Evolutionary conservation across 768 basidiomycete genomes (phyloP), one percentile per base, ranked within the genome.

Genomic region (Suillus clintonianus): DNA sequence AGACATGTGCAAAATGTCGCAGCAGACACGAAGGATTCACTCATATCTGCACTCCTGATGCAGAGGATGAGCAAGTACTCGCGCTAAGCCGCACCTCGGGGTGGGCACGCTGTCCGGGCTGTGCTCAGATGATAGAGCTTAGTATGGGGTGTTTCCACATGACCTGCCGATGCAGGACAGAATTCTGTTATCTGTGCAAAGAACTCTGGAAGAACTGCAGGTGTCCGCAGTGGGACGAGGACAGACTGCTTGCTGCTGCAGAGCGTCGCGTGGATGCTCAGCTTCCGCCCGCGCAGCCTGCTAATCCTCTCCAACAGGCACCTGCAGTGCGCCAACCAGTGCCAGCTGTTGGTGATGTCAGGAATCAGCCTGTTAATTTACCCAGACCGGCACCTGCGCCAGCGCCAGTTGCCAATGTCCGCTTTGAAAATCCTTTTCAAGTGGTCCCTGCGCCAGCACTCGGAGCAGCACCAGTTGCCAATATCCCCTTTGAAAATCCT

Each of bases 201-300:
- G 81, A 68, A 27, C 76, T 62, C 4, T 92, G 90, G 90, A 90
- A 89, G 76, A 79, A 74, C 1, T 92, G 91, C 67, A 15, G 0
- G 0, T 91, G 90, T 65, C 79, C 81, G 0, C 86, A 88, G 63
- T 91, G 89, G 88, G 89, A 90, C 24, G 90, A 90, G 67, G 37
- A 27, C 4, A 61, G 66, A 5, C 30, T 75, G 14, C 13, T 82
- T 36, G 76, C 65, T 4, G 81, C 77, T 4, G 88, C 86, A 0
- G 76, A 80, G 61, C 75, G 76, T 34, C 76, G 82, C 24, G 84
- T 85, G 22, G 78, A 82, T 41, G 70, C 72, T 11, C 74, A 71
- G 34, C 63, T 82, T 74, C 80, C 5, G 66, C 14, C 17, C 42
- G 71, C 65, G 57, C 68, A 70, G 60, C 74, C 71, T 10, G 77